These are phyloP conservation scores for Adansonia digitata DNA, from an alignment of 345 rosid genomes.

Conservation along the genomic window DNA sequence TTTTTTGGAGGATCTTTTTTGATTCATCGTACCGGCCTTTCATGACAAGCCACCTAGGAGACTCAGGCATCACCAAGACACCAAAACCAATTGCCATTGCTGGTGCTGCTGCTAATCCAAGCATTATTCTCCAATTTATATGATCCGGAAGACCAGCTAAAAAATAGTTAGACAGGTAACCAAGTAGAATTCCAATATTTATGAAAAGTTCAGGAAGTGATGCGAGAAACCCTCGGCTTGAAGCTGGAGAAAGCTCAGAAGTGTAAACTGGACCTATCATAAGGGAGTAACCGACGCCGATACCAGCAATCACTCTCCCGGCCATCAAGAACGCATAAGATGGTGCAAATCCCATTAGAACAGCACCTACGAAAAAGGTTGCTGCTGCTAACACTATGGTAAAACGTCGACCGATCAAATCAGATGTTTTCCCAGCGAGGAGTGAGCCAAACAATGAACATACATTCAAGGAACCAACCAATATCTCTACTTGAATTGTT, in stretches of 20 bases:
- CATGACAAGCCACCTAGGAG: slow-evolving; percentile 60
- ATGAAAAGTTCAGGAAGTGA: slow-evolving; percentile 59
- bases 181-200: slow-evolving; percentile 39
- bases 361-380: neutral
- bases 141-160: slow-evolving; percentile 33
- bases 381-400: neutral
- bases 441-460: neutral
- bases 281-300: slow-evolving; percentile 54
- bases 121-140: slow-evolving; percentile 50
- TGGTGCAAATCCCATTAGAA: neutral
- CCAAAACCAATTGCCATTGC: slow-evolving; percentile 29
- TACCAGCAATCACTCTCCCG: slow-evolving; percentile 48
- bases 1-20: slow-evolving; percentile 29
- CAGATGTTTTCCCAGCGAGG: neutral
- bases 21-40: slow-evolving; percentile 41
- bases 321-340: slow-evolving; percentile 39
- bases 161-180: slow-evolving; percentile 39
- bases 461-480: neutral
- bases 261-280: slow-evolving; percentile 57
- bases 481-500: neutral
- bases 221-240: slow-evolving; percentile 41
- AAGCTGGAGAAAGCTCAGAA: slow-evolving; percentile 45
- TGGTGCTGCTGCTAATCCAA: slow-evolving; percentile 43
- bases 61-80: slow-evolving; percentile 37
- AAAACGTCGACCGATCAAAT: neutral